Evolutionary conservation across 2,329 filamentous ascomycete species (phyloP), one percentile per base, ranked within the genome.

Genomic region (Ceratocystis diversiconidia): DNA sequence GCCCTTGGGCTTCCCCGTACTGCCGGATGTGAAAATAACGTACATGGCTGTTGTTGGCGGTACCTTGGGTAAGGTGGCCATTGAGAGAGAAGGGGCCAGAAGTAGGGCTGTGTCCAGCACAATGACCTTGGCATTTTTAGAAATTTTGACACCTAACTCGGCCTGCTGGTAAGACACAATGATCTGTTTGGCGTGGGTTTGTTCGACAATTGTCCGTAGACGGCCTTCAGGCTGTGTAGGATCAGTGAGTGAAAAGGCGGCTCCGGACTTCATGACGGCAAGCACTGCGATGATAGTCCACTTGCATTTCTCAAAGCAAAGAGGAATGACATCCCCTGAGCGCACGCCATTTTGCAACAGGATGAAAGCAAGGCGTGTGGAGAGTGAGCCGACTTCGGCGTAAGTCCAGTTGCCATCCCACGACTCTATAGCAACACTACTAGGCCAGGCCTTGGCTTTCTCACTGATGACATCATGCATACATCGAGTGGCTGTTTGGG

Each of bases 11-110:
- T 79, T 80, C 5, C 84, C 84, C 0, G 84, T 86, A 67, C 82
- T 86, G 15, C 84, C 84, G 0, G 83, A 86, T 10, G 84, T 86
- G 71, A 85, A 86, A 70, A 86, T 84, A 70, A 85, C 81, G 68
- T 80, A 81, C 43, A 80, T 75, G 7, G 78, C 75, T 0, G 75
- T 72, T 4, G 72, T 71, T 1, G 77, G 69, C 2, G 84, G 73
- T n/a, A 80, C 76, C 0, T 66, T 61, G 0, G 76, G 76, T 1
- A 77, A 70, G 5, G 63, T 15, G 3, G 3, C 8, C 10, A 57
- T 50, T 3, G 65, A 61, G 30, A 22, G 17, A 28, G 52, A 28
- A 48, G 65, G 63, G 19, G 19, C 22, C 6, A 66, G 44, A 4
- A 63, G 44, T 15, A 66, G 22, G 25, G 43, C 52, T 36, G 43